Evolutionary conservation across 176 grass and related monocot species (phyloP).

Genomic region (Rhynchospora breviuscula): DNA sequence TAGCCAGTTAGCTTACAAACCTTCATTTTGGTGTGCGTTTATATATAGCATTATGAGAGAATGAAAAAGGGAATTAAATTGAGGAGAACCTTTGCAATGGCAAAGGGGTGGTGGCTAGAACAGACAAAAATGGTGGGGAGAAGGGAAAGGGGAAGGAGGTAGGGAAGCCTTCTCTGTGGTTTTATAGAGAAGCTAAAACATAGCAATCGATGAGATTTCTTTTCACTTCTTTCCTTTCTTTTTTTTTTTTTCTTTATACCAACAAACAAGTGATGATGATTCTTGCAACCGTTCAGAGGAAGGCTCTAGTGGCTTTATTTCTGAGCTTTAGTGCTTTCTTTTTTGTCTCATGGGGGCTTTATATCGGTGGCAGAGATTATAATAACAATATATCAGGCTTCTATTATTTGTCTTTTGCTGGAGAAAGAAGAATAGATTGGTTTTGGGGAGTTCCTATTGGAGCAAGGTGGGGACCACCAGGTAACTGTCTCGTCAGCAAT

Average conservation of each 20-base stretch:
- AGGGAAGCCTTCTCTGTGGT: conserved; percentile 9
- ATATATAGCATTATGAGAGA: conserved; percentile 21
- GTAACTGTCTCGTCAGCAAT: conserved; percentile 31
- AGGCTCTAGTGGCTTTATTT: conserved; percentile 30
- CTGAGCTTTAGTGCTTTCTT: conserved; percentile 52
- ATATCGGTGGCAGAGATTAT: conserved; percentile 26
- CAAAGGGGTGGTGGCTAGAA: conserved; percentile 34
- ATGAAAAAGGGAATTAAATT: conserved; percentile 13
- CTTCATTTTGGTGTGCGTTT: conserved; percentile 8
- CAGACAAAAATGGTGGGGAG: conserved; percentile 27
- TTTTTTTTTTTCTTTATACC: background rate
- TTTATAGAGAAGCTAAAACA: conserved; percentile 51
- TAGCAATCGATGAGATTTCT: background rate
- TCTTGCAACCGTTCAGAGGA: conserved; percentile 33
- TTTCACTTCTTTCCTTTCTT: conserved; percentile 1
- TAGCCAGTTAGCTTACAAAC: conserved; percentile 14
- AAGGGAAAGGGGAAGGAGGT: conserved; percentile 48
- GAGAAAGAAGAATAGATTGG: conserved; percentile 18
- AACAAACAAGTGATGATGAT: conserved; percentile 20
- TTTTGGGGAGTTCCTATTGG: conserved; percentile 36
- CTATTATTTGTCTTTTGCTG: conserved; percentile 61
- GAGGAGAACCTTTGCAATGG: conserved; percentile 41
- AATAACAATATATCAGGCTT: conserved; percentile 65
- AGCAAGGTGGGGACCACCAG: conserved; percentile 35
- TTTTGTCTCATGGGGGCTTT: conserved; percentile 48